Conservation (phyloP, 2,329 filamentous ascomycete species). For the Hypoxylon sp. region DNA sequence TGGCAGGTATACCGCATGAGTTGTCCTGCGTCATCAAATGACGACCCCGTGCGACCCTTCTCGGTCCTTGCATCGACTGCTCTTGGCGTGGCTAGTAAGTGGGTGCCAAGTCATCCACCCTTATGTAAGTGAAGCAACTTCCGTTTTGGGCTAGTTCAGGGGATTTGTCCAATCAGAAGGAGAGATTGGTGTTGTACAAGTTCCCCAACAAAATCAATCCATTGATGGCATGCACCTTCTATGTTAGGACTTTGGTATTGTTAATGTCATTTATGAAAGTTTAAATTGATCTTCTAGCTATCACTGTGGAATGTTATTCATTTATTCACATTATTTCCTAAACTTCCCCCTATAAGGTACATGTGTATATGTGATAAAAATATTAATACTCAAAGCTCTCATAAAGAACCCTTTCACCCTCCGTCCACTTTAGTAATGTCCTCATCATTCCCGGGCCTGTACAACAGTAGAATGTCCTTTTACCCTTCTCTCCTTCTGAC, state of each 20-base stretch:
- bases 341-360: neutral
- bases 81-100: conserved; percentile 29
- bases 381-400: conserved; percentile 74
- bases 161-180: conserved; percentile 26
- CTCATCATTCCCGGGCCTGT: conserved; percentile 61
- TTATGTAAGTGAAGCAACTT: neutral
- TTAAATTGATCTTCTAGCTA: no score
- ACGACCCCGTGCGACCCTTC: conserved; percentile 21
- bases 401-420: conserved; percentile 67
- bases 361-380: neutral
- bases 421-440: conserved; percentile 66
- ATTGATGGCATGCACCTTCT: neutral
- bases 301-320: neutral
- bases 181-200: neutral
- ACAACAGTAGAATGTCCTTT: conserved; percentile 69
- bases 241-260: neutral
- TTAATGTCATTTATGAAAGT: no score
- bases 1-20: conserved; percentile 27
- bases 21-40: conserved; percentile 49
- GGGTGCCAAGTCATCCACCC: conserved; percentile 18
- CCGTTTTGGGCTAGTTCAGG: conserved; percentile 19
- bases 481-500: conserved; percentile 56
- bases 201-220: conserved; percentile 28
- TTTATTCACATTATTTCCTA: neutral
- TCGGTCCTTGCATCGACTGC: conserved; percentile 22